Evolutionary conservation across 352 stramenopile genomes (phyloP), one percentile per base, ranked within the genome.

Genomic region (Ophiocytium majus): DNA sequence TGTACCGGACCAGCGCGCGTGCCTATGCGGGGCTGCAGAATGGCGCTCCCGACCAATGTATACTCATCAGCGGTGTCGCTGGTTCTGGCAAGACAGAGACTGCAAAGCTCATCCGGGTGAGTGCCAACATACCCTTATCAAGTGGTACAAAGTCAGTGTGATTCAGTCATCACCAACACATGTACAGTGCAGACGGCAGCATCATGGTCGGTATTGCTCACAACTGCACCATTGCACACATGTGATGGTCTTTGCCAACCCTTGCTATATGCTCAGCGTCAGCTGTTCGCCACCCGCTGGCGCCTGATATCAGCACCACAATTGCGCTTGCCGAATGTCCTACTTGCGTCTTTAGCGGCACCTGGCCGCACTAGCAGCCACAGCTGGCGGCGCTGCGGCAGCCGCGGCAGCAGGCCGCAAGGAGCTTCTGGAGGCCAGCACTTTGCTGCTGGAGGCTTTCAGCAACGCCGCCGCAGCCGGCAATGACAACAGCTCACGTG

Each of bases 71-170:
- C 34, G 64, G 64, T 17, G 64, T 76, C 10, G 64, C 64, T 76
- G 64, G 64, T 17, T 76, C 64, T 37, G 64, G 64, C 31, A 76
- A 76, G 64, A 76, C 64, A 5, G 64, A 76, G 17, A 76, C 64
- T 37, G 64, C 64, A 5, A 76, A 76, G 64, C 64, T 76, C 17
- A 17, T 76, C 5, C 64, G 34, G 64, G 64, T 76, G 64, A 5
- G 64, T 76, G n/a, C n/a, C n/a, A n/a, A n/a, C n/a, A n/a, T n/a
- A n/a, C n/a, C n/a, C n/a, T n/a, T n/a, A n/a, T n/a, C n/a, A n/a
- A n/a, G n/a, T n/a, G n/a, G n/a, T n/a, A n/a, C n/a, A n/a, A n/a
- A n/a, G n/a, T n/a, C n/a, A n/a, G n/a, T n/a, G n/a, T n/a, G n/a
- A n/a, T n/a, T n/a, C n/a, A n/a, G n/a, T n/a, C n/a, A n/a, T n/a